Evolutionary conservation across 2,329 filamentous ascomycete species (phyloP).

Genomic region (Colletotrichum paranaense): DNA sequence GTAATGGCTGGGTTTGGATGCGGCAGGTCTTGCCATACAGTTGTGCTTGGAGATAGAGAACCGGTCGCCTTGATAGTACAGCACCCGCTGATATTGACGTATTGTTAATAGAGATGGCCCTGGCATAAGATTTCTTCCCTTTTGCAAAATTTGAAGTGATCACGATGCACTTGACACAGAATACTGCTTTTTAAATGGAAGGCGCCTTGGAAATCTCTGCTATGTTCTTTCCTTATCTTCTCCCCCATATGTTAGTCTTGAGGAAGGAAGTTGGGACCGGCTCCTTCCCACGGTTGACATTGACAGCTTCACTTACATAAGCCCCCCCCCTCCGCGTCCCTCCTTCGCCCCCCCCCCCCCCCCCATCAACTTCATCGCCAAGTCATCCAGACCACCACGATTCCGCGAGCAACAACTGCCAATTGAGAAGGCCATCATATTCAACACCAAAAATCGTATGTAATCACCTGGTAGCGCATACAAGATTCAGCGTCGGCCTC

Average conservation of each 20-base stretch:
- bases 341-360: not conserved
- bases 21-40: not conserved
- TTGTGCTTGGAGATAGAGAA: not conserved
- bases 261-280: not conserved
- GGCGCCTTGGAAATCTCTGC: not conserved
- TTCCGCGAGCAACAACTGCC: too few relatives aligned
- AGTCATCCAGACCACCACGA: too few relatives aligned
- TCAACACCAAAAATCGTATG: too few relatives aligned
- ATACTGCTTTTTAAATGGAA: accelerated
- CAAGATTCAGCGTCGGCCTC: too few relatives aligned
- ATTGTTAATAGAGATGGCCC: not conserved
- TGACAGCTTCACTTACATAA: not conserved
- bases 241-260: not conserved
- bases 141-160: not conserved
- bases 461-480: too few relatives aligned
- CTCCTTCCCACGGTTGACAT: not conserved
- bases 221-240: not conserved
- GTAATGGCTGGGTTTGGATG: not conserved
- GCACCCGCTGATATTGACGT: not conserved
- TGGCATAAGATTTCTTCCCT: not conserved
- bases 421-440: too few relatives aligned
- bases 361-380: not conserved
- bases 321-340: not conserved
- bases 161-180: not conserved
- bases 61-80: not conserved